Conservation (phyloP, 441 rosid species). For the Euphorbia schlechtendalii region DNA sequence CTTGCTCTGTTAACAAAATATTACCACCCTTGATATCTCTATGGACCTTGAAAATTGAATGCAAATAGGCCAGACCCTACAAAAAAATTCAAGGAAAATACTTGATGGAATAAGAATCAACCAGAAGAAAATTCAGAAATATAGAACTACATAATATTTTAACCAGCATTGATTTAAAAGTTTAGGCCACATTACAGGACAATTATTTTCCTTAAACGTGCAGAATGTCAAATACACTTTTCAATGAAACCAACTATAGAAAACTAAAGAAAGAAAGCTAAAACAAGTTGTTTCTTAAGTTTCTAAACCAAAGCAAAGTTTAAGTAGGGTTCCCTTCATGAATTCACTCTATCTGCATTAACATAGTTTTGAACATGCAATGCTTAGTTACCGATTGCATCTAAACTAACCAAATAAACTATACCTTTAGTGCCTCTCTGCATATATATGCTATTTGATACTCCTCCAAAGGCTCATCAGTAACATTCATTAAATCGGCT, state of each 20-base stretch:
- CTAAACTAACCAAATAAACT: constrained; percentile 10
- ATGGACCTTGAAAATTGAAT: constrained; percentile 94
- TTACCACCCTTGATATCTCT: constrained; percentile 99
- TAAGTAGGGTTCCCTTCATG: constrained; percentile 3
- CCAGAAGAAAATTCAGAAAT: no score
- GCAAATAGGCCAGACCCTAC: constrained; percentile 97
- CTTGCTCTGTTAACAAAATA: constrained; percentile 96
- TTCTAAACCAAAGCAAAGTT: constrained; percentile 5
- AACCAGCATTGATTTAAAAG: not conserved
- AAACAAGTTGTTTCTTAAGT: not conserved
- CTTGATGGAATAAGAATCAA: not conserved
- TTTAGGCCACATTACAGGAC: not conserved
- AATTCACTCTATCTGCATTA: not conserved
- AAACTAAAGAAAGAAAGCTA: no score
- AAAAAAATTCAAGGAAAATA: constrained; percentile 15
- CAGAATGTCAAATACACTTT: not conserved
- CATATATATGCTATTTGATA: constrained; percentile 94
- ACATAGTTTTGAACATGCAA: not conserved
- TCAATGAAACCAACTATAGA: no score
- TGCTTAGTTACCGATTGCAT: constrained; percentile 5
- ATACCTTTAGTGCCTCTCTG: constrained; percentile 92
- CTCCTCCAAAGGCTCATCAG: constrained; percentile 92
- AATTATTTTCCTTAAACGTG: not conserved
- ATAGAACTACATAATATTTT: not conserved
- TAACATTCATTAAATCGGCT: constrained; percentile 87